Evolutionary conservation across 345 rosid genomes (phyloP).

Genomic region (Camelina laxa): DNA sequence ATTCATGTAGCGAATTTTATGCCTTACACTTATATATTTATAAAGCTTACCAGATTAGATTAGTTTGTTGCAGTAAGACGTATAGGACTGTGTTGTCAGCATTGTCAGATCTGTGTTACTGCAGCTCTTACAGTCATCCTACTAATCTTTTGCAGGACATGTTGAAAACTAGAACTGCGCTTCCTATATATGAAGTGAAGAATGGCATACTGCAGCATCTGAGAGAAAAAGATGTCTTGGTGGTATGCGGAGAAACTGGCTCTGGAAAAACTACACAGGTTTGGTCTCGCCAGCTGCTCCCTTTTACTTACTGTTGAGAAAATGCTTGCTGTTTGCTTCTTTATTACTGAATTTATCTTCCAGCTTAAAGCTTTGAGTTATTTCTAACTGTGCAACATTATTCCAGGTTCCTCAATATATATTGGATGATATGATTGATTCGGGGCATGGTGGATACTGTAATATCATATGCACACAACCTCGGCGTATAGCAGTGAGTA

Average conservation of each 20-base stretch:
- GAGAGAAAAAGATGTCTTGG: conserved; percentile 75
- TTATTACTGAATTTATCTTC: background rate
- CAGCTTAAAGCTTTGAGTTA: conserved; percentile 24
- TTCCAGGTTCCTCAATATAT: conserved; percentile 93
- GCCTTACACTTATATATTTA: conserved; percentile 7
- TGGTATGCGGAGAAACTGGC: conserved; percentile 97
- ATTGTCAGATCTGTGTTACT: conserved; percentile 16
- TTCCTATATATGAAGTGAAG: conserved; percentile 78
- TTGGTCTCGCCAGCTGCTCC: conserved; percentile 13
- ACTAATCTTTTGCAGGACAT: conserved; percentile 59
- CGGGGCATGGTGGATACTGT: conserved; percentile 76
- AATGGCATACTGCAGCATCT: conserved; percentile 66
- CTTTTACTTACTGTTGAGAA: conserved; percentile 3
- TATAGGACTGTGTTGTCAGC: background rate
- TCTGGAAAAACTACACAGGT: conserved; percentile 99
- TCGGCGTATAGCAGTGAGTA: conserved; percentile 81
- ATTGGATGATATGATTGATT: conserved; percentile 91
- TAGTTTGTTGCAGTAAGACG: background rate
- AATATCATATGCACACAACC: conserved; percentile 97
- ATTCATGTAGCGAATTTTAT: conserved; percentile 13
- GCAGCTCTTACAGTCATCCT: background rate
- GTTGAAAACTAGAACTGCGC: conserved; percentile 67
- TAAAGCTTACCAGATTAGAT: conserved; percentile 1
- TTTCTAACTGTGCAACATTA: conserved; percentile 24
- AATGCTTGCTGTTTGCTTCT: conserved; percentile 3